phyloP scores from a whole-genome alignment of 192 early-diverging fungal genomes.

The Piromyces sp. region DNA sequence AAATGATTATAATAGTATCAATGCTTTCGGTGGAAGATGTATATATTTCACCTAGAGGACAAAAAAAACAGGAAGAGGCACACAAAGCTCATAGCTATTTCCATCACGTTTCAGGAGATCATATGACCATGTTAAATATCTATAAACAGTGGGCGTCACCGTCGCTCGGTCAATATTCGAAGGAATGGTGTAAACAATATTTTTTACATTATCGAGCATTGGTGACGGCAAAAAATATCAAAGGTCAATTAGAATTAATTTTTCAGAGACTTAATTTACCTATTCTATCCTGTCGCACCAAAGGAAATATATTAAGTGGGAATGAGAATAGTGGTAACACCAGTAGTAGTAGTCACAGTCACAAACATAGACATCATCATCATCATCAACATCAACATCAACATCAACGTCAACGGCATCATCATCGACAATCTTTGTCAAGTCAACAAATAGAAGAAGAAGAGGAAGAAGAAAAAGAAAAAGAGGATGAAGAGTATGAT shows the following conservation, averaged over 20 bases:
- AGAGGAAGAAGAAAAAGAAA: background rate
- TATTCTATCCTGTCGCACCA: background rate
- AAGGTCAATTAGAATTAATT: slow-evolving; percentile 18
- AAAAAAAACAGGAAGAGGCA: slow-evolving; percentile 11
- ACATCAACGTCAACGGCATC: too few relatives aligned
- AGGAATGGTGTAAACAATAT: slow-evolving; percentile 17
- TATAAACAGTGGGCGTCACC: slow-evolving; percentile 17
- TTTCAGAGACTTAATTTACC: slow-evolving; percentile 14
- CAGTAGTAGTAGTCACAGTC: background rate
- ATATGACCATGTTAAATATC: slow-evolving; percentile 21
- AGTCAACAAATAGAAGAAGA: background rate
- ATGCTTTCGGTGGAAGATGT: slow-evolving; percentile 31
- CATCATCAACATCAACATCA: background rate
- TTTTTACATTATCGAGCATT: slow-evolving; percentile 28
- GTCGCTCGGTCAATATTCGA: background rate
- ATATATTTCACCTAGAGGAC: slow-evolving; percentile 11
- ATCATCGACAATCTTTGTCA: too few relatives aligned
- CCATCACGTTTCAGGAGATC: slow-evolving; percentile 19
- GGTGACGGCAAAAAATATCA: slow-evolving; percentile 19
- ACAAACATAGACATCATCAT: background rate
- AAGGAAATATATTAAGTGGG: background rate
- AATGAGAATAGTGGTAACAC: background rate
- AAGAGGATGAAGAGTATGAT: background rate
- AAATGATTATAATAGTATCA: slow-evolving; percentile 25
- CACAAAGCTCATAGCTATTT: slow-evolving; percentile 9